A percentile compares a stretch with the other conserved stretches of the same genome.
These are phyloP conservation scores for Zymoseptoria crescenta DNA, from an alignment of 2,329 filamentous ascomycete species.

Conservation along the genomic window DNA sequence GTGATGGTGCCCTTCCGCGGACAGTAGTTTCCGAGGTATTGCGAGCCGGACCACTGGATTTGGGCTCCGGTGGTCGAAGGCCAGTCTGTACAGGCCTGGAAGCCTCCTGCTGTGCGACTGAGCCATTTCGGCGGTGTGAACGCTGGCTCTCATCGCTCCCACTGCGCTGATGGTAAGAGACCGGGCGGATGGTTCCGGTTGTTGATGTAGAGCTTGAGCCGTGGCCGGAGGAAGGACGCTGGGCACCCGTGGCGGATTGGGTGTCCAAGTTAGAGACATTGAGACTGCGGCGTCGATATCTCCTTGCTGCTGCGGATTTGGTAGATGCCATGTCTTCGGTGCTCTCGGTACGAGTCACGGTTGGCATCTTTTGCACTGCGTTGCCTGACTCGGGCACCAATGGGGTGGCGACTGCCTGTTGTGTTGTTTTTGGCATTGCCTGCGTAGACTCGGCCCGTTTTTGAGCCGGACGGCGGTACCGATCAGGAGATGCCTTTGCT, in stretches of 20 bases:
- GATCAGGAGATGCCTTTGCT: constrained; percentile 66
- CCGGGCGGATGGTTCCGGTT: constrained; percentile 27
- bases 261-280: constrained; percentile 49
- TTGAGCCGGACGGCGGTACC: constrained; percentile 65
- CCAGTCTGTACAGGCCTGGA: constrained; percentile 8
- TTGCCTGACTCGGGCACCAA: background rate
- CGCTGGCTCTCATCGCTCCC: constrained; percentile 29
- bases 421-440: constrained; percentile 25
- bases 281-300: constrained; percentile 76
- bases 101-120: constrained; percentile 11
- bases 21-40: constrained; percentile 35
- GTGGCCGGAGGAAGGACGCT: constrained; percentile 21
- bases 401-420: constrained; percentile 17
- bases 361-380: constrained; percentile 4
- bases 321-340: constrained; percentile 64
- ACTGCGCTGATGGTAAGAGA: constrained; percentile 26
- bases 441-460: constrained; percentile 44
- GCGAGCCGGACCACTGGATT: constrained; percentile 26
- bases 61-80: constrained; percentile 13
- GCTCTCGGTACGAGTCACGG: constrained; percentile 32
- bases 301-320: constrained; percentile 58
- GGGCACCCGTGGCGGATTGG: constrained; percentile 16
- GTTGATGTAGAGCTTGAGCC: constrained; percentile 22
- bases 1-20: constrained; percentile 38
- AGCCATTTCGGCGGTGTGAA: constrained; percentile 10